Evolutionary conservation across 2,329 filamentous ascomycete genomes (phyloP).

Genomic region (Trichocomaceae sp.): DNA sequence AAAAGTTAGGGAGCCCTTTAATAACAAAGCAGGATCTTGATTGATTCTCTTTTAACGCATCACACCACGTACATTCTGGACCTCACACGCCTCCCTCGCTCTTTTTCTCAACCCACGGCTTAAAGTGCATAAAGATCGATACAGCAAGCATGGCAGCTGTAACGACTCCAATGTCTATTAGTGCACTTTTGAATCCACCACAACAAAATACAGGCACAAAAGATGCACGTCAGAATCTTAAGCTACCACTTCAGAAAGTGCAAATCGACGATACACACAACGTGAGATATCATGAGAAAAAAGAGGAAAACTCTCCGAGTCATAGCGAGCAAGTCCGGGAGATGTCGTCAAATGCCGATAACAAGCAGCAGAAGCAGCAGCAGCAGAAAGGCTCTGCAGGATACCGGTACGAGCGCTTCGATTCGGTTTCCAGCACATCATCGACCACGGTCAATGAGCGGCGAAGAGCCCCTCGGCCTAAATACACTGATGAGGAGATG

Average conservation of each 20-base stretch:
- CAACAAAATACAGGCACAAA: slow-evolving; percentile 7
- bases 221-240: slow-evolving; percentile 21
- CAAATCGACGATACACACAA: slow-evolving; percentile 1
- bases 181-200: slow-evolving; percentile 13
- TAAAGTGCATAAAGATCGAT: background rate
- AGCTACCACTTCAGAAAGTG: slow-evolving; percentile 18
- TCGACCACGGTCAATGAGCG: slow-evolving; percentile 28
- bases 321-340: slow-evolving; percentile 8
- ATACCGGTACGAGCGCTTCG: slow-evolving; percentile 35
- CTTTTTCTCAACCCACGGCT: background rate
- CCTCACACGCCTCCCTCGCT: background rate
- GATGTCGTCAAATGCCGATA: background rate
- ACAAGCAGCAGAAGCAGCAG: background rate
- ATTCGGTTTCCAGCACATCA: slow-evolving; percentile 37
- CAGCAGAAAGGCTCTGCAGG: slow-evolving; percentile 24
- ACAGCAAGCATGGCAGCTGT: slow-evolving; percentile 8
- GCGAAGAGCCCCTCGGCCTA: slow-evolving; percentile 38
- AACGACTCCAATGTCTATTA: slow-evolving; percentile 13
- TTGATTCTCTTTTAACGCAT: background rate
- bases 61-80: background rate
- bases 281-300: slow-evolving; percentile 19
- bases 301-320: background rate
- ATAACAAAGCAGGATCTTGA: background rate
- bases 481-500: slow-evolving; percentile 43
- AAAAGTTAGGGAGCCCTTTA: background rate